These are phyloP conservation scores for Endocarpon pusillum DNA, from an alignment of 495 filamentous ascomycete genomes.

Conservation along the genomic window DNA sequence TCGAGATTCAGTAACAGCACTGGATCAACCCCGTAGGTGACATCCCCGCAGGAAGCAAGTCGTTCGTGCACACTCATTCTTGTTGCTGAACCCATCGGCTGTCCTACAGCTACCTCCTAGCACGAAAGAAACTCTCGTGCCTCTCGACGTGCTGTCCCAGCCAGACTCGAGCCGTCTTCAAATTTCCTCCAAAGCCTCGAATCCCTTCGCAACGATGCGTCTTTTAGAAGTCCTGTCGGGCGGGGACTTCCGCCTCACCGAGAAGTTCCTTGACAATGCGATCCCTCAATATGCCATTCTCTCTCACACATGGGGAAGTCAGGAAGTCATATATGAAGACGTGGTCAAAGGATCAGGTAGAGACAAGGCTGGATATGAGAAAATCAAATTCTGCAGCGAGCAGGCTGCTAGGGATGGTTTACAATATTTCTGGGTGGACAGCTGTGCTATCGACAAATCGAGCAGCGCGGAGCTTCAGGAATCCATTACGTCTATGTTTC, in stretches of 20 bases:
- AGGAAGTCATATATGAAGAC: conserved; percentile 15
- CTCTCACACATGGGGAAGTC: conserved; percentile 9
- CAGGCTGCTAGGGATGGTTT: conserved; percentile 10
- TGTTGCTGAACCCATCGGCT: no score
- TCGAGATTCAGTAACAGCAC: no score
- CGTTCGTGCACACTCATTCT: no score
- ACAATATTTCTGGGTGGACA: conserved; percentile 27
- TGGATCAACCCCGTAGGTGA: no score
- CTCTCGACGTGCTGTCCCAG: no score
- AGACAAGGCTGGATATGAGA: conserved; percentile 12
- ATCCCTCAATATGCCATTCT: conserved; percentile 13
- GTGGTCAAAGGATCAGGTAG: conserved; percentile 7
- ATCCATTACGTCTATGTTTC: conserved; percentile 28
- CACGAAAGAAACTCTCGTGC: no score
- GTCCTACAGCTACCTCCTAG: no score
- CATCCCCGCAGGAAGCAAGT: no score
- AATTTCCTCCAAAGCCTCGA: no score
- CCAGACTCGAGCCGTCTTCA: no score
- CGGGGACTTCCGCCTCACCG: background rate
- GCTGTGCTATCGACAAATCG: conserved; percentile 29
- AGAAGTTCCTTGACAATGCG: conserved; percentile 10
- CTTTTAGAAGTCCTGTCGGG: background rate
- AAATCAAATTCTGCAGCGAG: conserved; percentile 14
- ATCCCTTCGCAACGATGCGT: no score
- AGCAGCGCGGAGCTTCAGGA: conserved; percentile 21